These are phyloP conservation scores for Darksidea phi DNA, from an alignment of 495 filamentous ascomycete species.

Conservation along the genomic window DNA sequence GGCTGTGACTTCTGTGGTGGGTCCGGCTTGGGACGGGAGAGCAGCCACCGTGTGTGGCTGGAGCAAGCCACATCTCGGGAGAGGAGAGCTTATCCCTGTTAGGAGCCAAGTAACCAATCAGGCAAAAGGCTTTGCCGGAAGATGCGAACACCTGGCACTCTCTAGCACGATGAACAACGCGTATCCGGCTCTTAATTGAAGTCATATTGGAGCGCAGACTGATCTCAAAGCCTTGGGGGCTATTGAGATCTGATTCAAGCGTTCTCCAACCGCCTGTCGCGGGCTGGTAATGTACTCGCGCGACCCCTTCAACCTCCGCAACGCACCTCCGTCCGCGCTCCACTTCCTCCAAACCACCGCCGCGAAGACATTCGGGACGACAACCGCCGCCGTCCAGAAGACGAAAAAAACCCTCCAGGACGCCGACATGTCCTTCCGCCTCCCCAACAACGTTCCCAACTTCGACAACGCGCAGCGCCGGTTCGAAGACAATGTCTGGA, in stretches of 20 bases:
- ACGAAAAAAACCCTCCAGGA: slow-evolving; percentile 42
- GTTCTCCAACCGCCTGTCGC: slow-evolving; percentile 9
- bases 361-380: slow-evolving; percentile 44
- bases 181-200: neutral
- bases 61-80: neutral
- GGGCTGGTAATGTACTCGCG: slow-evolving; percentile 38
- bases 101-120: neutral
- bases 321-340: slow-evolving; percentile 22
- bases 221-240: neutral
- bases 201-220: neutral
- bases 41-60: neutral
- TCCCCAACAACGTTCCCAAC: slow-evolving; percentile 68
- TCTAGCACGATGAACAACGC: neutral
- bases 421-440: slow-evolving; percentile 61
- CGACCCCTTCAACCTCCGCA: slow-evolving; percentile 42
- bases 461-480: slow-evolving; percentile 67
- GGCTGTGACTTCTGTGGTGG: no score
- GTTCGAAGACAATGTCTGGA: slow-evolving; percentile 59
- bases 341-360: slow-evolving; percentile 37
- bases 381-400: slow-evolving; percentile 43
- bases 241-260: neutral
- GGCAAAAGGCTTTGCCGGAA: neutral
- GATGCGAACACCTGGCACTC: slow-evolving; percentile 5
- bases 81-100: neutral
- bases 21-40: no score